Conservation (phyloP, 768 basidiomycete species). For the Termitomyces sp. region DNA sequence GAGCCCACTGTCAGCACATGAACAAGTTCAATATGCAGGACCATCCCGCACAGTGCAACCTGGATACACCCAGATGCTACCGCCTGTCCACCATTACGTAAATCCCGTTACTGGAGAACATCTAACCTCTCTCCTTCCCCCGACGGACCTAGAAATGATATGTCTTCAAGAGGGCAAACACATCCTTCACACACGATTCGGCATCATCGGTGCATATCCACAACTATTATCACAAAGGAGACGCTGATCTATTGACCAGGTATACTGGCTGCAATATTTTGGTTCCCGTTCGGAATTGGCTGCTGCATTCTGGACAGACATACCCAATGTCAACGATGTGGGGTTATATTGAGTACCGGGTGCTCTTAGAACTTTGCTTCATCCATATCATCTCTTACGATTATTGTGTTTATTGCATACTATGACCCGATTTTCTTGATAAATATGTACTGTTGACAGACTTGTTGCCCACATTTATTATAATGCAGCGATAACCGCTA, state of each 20-base stretch:
- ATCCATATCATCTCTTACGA: neutral
- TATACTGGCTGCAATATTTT: conserved; percentile 74
- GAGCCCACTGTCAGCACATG: neutral
- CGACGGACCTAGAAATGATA: conserved; percentile 78
- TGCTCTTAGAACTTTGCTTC: conserved; percentile 16
- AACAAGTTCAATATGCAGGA: conserved; percentile 9
- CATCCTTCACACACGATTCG: conserved; percentile 54
- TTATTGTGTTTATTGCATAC: neutral
- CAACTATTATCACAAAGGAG: neutral
- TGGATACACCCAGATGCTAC: conserved; percentile 18
- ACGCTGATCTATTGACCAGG: conserved; percentile 33
- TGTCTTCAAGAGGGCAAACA: conserved; percentile 80
- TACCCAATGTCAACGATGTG: conserved; percentile 56
- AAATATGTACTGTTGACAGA: neutral
- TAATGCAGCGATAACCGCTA: too few relatives aligned
- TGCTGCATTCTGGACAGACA: conserved; percentile 71
- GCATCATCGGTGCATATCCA: conserved; percentile 54
- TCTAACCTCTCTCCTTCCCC: conserved; percentile 61
- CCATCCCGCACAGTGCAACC: conserved; percentile 16
- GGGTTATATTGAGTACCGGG: conserved; percentile 35
- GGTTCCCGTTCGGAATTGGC: conserved; percentile 82
- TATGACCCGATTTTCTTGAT: neutral
- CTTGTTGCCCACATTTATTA: neutral
- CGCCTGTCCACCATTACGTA: conserved; percentile 62
- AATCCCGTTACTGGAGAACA: conserved; percentile 55